These are phyloP conservation scores for Xylaria sp. DNA, from an alignment of 495 filamentous ascomycete species.

Conservation along the genomic window DNA sequence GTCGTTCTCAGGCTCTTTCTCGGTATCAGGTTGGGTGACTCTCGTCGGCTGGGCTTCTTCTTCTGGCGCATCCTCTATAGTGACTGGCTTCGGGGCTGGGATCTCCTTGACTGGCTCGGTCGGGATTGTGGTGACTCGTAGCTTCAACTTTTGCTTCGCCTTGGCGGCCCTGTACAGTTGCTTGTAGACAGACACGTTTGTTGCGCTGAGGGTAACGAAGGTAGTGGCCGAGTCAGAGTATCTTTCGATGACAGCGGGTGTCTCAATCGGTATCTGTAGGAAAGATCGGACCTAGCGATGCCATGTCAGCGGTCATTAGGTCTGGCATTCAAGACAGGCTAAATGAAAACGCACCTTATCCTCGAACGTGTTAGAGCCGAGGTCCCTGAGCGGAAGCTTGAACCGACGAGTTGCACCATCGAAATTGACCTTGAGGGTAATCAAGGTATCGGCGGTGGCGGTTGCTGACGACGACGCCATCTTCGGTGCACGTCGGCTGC, in stretches of 20 bases:
- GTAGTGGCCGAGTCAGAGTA: constrained; percentile 92
- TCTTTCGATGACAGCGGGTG: constrained; percentile 81
- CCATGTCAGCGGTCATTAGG: constrained; percentile 32
- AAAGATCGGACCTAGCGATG: constrained; percentile 73
- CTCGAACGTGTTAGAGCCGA: constrained; percentile 77
- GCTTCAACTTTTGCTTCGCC: constrained; percentile 95
- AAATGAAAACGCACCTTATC: constrained; percentile 74
- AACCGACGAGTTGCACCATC: constrained; percentile 74
- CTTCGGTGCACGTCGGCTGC: constrained; percentile 1
- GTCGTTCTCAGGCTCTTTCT: constrained; percentile 2
- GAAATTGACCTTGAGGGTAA: constrained; percentile 84
- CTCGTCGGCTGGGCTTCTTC: constrained; percentile 13
- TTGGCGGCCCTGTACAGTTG: constrained; percentile 96
- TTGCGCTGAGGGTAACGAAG: constrained; percentile 79
- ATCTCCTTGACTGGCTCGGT: constrained; percentile 33
- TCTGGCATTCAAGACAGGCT: not conserved
- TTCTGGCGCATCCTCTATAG: constrained; percentile 51
- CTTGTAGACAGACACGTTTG: constrained; percentile 87
- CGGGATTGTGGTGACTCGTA: constrained; percentile 67
- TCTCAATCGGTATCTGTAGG: constrained; percentile 71
- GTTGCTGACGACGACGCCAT: constrained; percentile 40
- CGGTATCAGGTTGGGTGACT: not conserved
- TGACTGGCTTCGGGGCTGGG: constrained; percentile 48
- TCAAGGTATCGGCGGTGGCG: constrained; percentile 65
- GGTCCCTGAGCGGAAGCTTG: constrained; percentile 87